Evolutionary conservation across 768 basidiomycete genomes (phyloP), one percentile per base, ranked within the genome.

Genomic region (Trametes sanguinea): DNA sequence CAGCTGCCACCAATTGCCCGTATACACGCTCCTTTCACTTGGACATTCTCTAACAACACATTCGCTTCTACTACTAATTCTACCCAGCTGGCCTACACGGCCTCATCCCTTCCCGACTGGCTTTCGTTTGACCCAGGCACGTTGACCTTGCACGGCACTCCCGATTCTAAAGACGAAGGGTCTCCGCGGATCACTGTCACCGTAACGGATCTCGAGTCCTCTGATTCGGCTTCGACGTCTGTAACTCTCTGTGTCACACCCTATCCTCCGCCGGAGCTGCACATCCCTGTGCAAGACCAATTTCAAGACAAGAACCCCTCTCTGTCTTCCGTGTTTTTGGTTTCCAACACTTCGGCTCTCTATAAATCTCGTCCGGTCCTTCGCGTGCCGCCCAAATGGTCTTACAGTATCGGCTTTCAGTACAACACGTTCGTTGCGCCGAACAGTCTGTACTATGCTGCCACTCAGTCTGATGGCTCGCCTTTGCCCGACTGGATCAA

Each of bases 381-480:
- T 57, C 80, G 94, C 53, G 83, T 96, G 9, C 94, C 93, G 1
- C 84, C 84, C 6, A 74, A 77, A 47, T 96, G 94, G 94, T 92
- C 91, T 0, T 98, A 96, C 76, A 93, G 92, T 68, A 82, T 98
- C 60, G 95, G 95, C 13, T 85, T 97, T 67, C 75, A 86, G 53
- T 78, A 83, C 61, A 76, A 82, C 39, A 94, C 90, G 2, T 88
- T 86, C 72, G 61, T 51, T 6, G 51, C 67, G 9, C 55, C 60
- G 46, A 76, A 81, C 33, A 60, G 73, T 48, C 75, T 81, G 37
- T 76, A 75, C 30, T 94, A 95, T 69, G 78, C 80, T 9, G 86
- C 87, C 30, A 78, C 83, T 37, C 82, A 83, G 68, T 76, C 79
- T 1, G 84, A 92, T 65, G 88, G 91, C n/a, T 83, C 85, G 1